Evolutionary conservation across 2,329 filamentous ascomycete species (phyloP), one percentile per base, ranked within the genome.

Genomic region (Aspergillus sp.): DNA sequence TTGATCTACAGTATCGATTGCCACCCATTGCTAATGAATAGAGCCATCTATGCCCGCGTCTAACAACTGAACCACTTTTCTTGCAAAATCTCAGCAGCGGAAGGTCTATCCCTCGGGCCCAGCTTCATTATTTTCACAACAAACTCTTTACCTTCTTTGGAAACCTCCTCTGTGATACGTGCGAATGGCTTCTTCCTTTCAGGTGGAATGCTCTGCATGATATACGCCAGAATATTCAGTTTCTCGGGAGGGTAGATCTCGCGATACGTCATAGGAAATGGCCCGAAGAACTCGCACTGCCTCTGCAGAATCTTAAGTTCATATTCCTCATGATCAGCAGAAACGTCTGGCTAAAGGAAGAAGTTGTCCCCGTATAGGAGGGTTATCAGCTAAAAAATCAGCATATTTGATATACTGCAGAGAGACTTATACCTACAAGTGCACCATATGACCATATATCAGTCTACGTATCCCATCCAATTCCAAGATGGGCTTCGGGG

Each of bases 71-170:
- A 67, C 65, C 66, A 71, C 27, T 59, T 52, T 46, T 70, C 67
- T 39, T 60, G 48, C 31, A 70, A 48, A 28, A 71, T 49, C 37
- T 68, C 58, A 43, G 56, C 57, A 28, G 65, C 69, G 6, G 64
- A 64, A 6, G 67, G 69, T 29, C 68, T 56, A 45, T 72, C 68
- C 44, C 68, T 60, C 35, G 63, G 66, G 46, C 73, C 68, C 6
- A 73, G 56, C 47, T 64, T 71, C 68, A 73, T 71, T 12, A 72
- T 67, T 50, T 61, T 71, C 2, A 53, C 38, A n/a, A 72, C 45
- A 49, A 72, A 72, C 10, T 39, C 42, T 39, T 60, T 63, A 42
- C 68, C 62, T 33, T 58, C 49, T 27, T 53, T 43, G 4, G 47
- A 54, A 13, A 69, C 53, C 44, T 68, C 65, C 37, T 10, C 8